Percentiles rank a stretch among this genome's conserved stretches.
phyloP scores from a whole-genome alignment of 2,329 filamentous ascomycete species.

The Akanthomyces lecanii region DNA sequence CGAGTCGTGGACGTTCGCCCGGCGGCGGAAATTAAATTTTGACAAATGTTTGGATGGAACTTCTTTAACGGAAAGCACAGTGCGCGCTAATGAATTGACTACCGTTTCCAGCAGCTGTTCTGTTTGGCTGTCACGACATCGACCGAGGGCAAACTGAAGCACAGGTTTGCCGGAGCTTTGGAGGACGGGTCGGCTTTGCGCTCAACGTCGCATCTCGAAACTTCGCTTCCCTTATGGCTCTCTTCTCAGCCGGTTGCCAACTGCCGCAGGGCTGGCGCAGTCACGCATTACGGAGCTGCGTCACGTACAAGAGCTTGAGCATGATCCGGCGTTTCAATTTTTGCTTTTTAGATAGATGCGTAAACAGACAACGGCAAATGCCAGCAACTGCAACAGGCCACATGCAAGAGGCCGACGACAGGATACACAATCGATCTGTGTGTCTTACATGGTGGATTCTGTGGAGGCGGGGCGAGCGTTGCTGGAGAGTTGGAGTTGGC shows the following conservation, averaged over 20 bases:
- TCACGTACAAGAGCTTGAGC: neutral
- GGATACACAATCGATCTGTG: slow-evolving; percentile 5
- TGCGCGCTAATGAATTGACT: too few relatives aligned
- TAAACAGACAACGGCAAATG: neutral
- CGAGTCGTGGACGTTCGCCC: too few relatives aligned
- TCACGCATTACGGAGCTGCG: too few relatives aligned
- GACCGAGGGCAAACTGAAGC: neutral
- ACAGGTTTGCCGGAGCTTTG: neutral
- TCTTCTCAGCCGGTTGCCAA: neutral
- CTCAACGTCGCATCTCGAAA: slow-evolving; percentile 1
- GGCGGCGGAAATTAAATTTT: too few relatives aligned
- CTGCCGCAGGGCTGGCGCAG: too few relatives aligned
- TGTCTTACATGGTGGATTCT: neutral
- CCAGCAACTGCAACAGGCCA: neutral
- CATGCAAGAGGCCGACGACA: neutral
- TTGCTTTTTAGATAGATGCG: too few relatives aligned
- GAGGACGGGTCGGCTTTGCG: neutral
- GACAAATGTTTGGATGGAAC: too few relatives aligned
- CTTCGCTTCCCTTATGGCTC: neutral
- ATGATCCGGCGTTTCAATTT: neutral
- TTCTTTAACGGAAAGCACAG: too few relatives aligned
- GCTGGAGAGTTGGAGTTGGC: neutral
- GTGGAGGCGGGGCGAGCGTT: neutral
- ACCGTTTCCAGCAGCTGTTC: neutral
- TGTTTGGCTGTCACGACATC: neutral